Evolutionary conservation across 179 eudicot genomes (phyloP), one percentile per base, ranked within the genome.

Genomic region (Amaranthus tricolor): DNA sequence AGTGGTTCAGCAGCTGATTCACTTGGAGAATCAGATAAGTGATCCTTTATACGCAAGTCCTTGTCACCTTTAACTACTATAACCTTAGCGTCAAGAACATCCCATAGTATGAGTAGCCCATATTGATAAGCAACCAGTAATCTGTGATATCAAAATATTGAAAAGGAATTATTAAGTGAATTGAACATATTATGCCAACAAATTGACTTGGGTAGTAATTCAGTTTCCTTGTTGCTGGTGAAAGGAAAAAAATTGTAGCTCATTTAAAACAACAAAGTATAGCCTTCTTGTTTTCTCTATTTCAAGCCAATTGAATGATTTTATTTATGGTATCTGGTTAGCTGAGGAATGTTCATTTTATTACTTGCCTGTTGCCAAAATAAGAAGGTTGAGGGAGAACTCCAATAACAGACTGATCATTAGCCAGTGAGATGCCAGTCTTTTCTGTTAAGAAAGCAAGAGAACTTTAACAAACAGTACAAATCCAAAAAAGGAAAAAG

Each of bases 51-150:
- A 57, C 79, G 85, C 62, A 88, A 87, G 87, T 91, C 93, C 66
- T 81, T 86, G 78, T 77, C 79, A 77, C 93, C 92, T 89, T 83
- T 88, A 62, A 83, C 84, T 74, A 79, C 83, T 57, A 91, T 78
- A 51, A 85, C 89, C 74, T 72, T 79, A 77, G 89, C 94, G 82
- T 85, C 87, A 68, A 81, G 76, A 71, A 87, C 71, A 77, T 93
- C 98, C 98, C 98, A 93, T 56, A 93, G 80, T 69, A 93, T 62
- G 61, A 93, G 84, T 80, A 88, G 76, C 16, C 98, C 98, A 81
- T 85, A 88, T 69, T 84, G 90, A 82, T 85, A 93, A n/a, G 97
- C 97, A 82, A 93, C 84, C 74, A 91, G 73, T 66, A 91, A 81
- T 81, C 98, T 93, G 90, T 80, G 82, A 70, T 72, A 75, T 47